Conservation (phyloP, 2,329 filamentous ascomycete genomes). For the Penicillium griseofulvum region DNA sequence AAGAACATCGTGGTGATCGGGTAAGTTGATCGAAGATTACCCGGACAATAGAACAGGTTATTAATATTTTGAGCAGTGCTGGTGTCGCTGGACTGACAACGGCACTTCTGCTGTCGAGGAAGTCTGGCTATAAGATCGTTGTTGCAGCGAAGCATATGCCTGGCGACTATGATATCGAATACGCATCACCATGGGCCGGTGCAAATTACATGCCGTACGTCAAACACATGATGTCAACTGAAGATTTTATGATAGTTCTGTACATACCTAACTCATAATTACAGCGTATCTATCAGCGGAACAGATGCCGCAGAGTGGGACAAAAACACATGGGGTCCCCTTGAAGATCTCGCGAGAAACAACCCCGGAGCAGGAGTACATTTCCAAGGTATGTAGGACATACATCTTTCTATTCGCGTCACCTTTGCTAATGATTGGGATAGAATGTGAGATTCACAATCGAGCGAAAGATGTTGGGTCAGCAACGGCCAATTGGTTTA, state of each 20-base stretch:
- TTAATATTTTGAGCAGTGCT: neutral
- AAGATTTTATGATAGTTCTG: neutral
- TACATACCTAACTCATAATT: neutral
- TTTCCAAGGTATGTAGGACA: constrained; percentile 5
- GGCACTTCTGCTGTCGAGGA: constrained; percentile 57
- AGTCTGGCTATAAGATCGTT: constrained; percentile 57
- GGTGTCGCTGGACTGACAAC: constrained; percentile 56
- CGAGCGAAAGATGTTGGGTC: constrained; percentile 61
- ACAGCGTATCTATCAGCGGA: constrained; percentile 3
- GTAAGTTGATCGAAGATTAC: neutral
- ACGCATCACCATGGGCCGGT: constrained; percentile 82
- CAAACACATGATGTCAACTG: neutral
- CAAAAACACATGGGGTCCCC: constrained; percentile 8
- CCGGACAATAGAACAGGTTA: neutral
- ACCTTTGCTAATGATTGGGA: constrained; percentile 23
- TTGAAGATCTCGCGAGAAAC: constrained; percentile 8
- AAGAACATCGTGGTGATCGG: neutral
- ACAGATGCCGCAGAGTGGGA: constrained; percentile 13
- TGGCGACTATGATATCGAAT: constrained; percentile 85
- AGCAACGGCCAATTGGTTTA: constrained; percentile 57
- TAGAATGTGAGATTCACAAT: constrained; percentile 49
- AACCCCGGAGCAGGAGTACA: constrained; percentile 11
- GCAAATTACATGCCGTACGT: constrained; percentile 71
- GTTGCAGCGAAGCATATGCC: constrained; percentile 83
- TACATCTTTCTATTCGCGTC: neutral